Evolutionary conservation across 306 rosid genomes (phyloP), one percentile per base, ranked within the genome.

Genomic region (Astragalus glycyphyllos): DNA sequence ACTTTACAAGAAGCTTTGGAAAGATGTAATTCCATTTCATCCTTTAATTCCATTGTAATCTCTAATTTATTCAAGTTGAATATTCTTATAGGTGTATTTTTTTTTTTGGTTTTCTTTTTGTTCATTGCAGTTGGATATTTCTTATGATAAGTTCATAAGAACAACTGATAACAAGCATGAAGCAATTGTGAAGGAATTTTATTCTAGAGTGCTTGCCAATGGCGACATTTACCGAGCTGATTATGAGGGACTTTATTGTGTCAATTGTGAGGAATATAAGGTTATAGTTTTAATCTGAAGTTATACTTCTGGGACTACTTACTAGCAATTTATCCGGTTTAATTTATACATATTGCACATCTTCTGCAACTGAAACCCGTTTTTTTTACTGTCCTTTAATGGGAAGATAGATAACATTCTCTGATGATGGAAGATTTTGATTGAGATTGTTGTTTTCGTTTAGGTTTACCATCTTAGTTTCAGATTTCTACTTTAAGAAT

Each of bases 181-280:
- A 83, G 88, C 90, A 57, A 81, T 90, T 62, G 98, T 94, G 50
- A 94, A 84, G 91, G 98, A 89, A 77, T 90, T 94, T 83, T 94
- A 94, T 79, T 87, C 90, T 0, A 87, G 88, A 81, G 97, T 90
- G 74, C 92, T 89, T 77, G 92, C 90, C 73, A 94, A 73, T 32
- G 97, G 96, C 14, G 97, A 94, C 71, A 94, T 90, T 72, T 94
- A 94, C 76, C 89, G 88, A 69, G 96, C 97, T 79, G 95, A 94
- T 72, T 94, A 90, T 60, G 97, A 89, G 75, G 98, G 98, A 49
- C 94, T 94, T 69, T 94, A 94, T 84, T 94, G 98, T 68, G 84
- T 94, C 72, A 90, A 88, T 66, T 94, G 98, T 32, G 98, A 94
- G 82, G 98, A 94, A 71, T 94, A 94, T 73, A 94, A 94, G 98